Percentiles rank a stretch among this genome's conserved stretches.
Conservation (phyloP, 352 stramenopile genomes). For the Salisapilia sapeloensis region DNA sequence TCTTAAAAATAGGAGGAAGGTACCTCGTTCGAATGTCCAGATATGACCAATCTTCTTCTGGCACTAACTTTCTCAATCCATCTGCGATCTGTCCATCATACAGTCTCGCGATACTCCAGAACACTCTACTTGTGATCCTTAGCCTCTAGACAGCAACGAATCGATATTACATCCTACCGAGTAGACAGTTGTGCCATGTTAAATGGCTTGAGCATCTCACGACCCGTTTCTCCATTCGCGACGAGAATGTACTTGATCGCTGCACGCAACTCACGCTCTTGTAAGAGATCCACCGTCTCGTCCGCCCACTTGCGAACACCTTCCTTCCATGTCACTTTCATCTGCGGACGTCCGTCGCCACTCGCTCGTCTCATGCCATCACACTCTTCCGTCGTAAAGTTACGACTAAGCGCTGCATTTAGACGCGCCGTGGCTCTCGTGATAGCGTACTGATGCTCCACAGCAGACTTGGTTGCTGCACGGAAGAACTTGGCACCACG, state of each 20-base stretch:
- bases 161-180: slow-evolving; percentile 9
- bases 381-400: slow-evolving; percentile 40
- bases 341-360: slow-evolving; percentile 10
- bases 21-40: slow-evolving; percentile 56
- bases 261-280: slow-evolving; percentile 42
- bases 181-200: slow-evolving; percentile 80
- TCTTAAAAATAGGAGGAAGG: background rate
- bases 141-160: background rate
- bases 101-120: slow-evolving; percentile 70
- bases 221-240: slow-evolving; percentile 53
- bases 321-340: slow-evolving; percentile 67
- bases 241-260: slow-evolving; percentile 74
- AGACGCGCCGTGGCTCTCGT: slow-evolving; percentile 53
- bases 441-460: slow-evolving; percentile 69
- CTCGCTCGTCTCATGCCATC: slow-evolving; percentile 7
- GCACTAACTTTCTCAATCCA: slow-evolving; percentile 44
- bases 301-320: slow-evolving; percentile 66
- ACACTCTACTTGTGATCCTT: slow-evolving; percentile 21
- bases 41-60: slow-evolving; percentile 74
- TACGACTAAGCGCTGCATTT: slow-evolving; percentile 34
- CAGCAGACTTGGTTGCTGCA: slow-evolving; percentile 45
- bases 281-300: slow-evolving; percentile 48
- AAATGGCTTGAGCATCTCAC: slow-evolving; percentile 82
- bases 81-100: slow-evolving; percentile 55
- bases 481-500: slow-evolving; percentile 67